Evolutionary conservation across 2,329 filamentous ascomycete species (phyloP), one percentile per base, ranked within the genome.

Genomic region (Xylariomycetidae sp.): DNA sequence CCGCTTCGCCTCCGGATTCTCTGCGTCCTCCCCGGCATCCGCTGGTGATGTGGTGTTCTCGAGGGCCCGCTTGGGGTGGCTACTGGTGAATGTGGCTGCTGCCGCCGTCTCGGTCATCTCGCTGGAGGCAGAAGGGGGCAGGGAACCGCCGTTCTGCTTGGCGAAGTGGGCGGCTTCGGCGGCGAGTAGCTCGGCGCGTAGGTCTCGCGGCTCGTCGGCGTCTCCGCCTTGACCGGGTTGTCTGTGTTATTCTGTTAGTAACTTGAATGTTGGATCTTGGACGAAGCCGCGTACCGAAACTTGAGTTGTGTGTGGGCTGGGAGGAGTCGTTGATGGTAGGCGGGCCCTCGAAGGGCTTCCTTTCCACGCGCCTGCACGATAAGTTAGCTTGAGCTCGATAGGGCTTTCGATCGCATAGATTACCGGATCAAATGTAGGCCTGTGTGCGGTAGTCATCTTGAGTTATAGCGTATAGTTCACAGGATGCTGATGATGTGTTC

Each of bases 401-500:
- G 20, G 20, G n/a, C 11, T 30, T 9, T 19, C 3, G 17, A 33
- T 13, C n/a, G 12, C 28, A 30, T 20, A 46, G n/a, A 71, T 45
- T 75, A 89, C 86, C 46, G 92, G 92, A 61, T 98, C 92, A 58
- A 98, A 98, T 0, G 92, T 98, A 36, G 92, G 92, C 66, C 92
- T 85, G 48, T 83, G 79, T 26, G 79, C 79, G 63, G 71, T 76
- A 45, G 79, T 82, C 79, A 83, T 82, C n/a, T 48, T 61, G 40
- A 15, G 25, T 36, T 25, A 23, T 22, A 23, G 20, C 20, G 20
- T 8, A 23, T 23, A 23, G 8, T 23, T 23, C n/a, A 8, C 8
- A 23, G 20, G 20, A 23, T 23, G 20, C 8, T n/a, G 20, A 23
- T n/a, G 20, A n/a, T 8, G 8, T 23, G 20, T 23, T 8, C n/a